Evolutionary conservation across 2,329 filamentous ascomycete species (phyloP).

Genomic region (Pseudocercospora crystallina): DNA sequence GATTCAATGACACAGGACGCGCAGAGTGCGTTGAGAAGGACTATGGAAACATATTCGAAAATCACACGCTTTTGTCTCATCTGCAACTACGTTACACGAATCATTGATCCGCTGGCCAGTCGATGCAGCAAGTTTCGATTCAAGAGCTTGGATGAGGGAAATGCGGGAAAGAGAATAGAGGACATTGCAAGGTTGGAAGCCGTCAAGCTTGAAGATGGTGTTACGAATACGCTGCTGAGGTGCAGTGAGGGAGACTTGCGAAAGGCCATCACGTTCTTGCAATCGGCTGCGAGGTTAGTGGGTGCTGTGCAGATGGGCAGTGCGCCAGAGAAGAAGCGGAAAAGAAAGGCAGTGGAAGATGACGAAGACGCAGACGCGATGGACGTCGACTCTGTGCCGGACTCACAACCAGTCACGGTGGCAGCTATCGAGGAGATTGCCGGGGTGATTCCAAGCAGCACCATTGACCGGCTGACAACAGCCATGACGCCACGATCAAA

Average conservation of each 20-base stretch:
- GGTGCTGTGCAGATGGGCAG: constrained; percentile 54
- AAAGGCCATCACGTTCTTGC: constrained; percentile 93
- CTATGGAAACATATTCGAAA: constrained; percentile 97
- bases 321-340: constrained; percentile 37
- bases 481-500: constrained; percentile 68
- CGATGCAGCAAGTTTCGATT: constrained; percentile 95
- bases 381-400: constrained; percentile 41
- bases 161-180: constrained; percentile 74
- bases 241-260: constrained; percentile 92
- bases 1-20: constrained; percentile 99
- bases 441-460: constrained; percentile 78
- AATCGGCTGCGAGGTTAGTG: constrained; percentile 87
- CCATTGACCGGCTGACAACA: constrained; percentile 68
- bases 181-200: constrained; percentile 80
- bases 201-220: constrained; percentile 73
- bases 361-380: constrained; percentile 57
- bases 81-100: constrained; percentile 97
- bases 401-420: constrained; percentile 60
- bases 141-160: constrained; percentile 87
- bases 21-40: constrained; percentile 85
- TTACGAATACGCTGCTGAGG: constrained; percentile 77
- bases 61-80: constrained; percentile 97
- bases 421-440: constrained; percentile 90
- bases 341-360: constrained; percentile 59
- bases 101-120: constrained; percentile 92